Base-by-base conservation (phyloP, 768 basidiomycete genomes). In the Sutorius australiensis region DNA sequence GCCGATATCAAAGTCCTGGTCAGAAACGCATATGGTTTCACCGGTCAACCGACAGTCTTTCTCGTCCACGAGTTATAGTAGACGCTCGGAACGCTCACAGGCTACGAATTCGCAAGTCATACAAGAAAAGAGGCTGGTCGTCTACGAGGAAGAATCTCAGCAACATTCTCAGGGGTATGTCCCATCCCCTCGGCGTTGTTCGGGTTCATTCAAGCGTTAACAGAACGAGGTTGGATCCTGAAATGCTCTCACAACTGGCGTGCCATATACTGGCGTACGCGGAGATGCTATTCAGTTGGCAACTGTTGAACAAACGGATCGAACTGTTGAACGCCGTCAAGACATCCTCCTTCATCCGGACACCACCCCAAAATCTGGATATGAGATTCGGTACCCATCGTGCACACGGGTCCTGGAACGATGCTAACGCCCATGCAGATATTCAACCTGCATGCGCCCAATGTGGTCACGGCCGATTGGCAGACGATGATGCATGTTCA, bases 211-310 rank as follows among this genome's bases (percentile, higher is more conserved):
- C 16, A 47, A 36, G 30, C 46, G 36, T 30, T 13, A 38, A 37
- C 55, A 60, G 58, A 48, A 46, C 40, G 12, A 58, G 21, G 40
- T 16, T 50, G 55, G 47, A 65, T 40, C 50, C 58, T 43, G 66
- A 59, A 19, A 55, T 71, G 21, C 73, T 81, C 19, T 68, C 73
- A 17, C 79, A 77, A 50, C 56, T 77, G 33, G 63, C 74, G 19
- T 70, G 65, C 8, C 89, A 93, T 65, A 74, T 92, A 19, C 69
- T 82, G 39, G 75, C 77, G 1, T 94, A 93, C 63, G 86, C 87
- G 6, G 89, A 93, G 51, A 71, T 87, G 56, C 72, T 94, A 21
- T 81, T 82, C 57, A 72, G 83, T 40, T 94, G 92, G 92, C 72
- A 81, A 56, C 66, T 91, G 48, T 72, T 80, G 59, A 76, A 82